phyloP scores from a whole-genome alignment of 176 grass and related monocot species.

The Lolium rigidum region DNA sequence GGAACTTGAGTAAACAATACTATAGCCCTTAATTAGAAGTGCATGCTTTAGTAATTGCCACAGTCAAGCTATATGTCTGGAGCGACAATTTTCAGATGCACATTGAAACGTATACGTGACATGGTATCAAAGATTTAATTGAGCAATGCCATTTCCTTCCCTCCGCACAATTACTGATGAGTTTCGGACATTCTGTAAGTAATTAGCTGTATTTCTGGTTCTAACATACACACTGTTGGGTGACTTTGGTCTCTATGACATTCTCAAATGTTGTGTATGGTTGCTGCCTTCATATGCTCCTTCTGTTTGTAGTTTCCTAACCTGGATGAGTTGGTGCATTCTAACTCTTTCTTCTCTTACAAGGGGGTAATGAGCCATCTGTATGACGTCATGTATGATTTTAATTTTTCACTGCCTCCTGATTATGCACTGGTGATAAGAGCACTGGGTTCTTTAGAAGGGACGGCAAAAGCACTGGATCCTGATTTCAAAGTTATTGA shows the following conservation, averaged over 20 bases:
- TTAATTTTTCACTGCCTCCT: conserved; percentile 92
- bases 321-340: not conserved
- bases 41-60: not conserved
- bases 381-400: conserved; percentile 97
- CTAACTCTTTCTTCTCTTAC: conserved; percentile 35
- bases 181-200: not conserved
- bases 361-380: conserved; percentile 92
- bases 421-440: conserved; percentile 97
- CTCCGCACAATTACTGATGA: not conserved
- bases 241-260: not conserved
- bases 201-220: conserved; percentile 11
- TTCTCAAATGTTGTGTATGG: not conserved
- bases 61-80: not conserved
- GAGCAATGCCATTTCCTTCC: conserved; percentile 14
- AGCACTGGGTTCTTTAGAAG: conserved; percentile 97
- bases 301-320: not conserved
- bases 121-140: not conserved
- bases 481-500: conserved; percentile 94
- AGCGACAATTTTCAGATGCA: conserved; percentile 10
- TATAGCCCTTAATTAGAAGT: not conserved
- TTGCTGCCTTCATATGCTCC: conserved; percentile 13
- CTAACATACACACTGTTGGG: not conserved
- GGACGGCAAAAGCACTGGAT: conserved; percentile 95
- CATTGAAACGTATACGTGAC: not conserved
- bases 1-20: conserved; percentile 5